phyloP scores from a whole-genome alignment of 805 yeast species.

The Zygotorulaspora sp. region DNA sequence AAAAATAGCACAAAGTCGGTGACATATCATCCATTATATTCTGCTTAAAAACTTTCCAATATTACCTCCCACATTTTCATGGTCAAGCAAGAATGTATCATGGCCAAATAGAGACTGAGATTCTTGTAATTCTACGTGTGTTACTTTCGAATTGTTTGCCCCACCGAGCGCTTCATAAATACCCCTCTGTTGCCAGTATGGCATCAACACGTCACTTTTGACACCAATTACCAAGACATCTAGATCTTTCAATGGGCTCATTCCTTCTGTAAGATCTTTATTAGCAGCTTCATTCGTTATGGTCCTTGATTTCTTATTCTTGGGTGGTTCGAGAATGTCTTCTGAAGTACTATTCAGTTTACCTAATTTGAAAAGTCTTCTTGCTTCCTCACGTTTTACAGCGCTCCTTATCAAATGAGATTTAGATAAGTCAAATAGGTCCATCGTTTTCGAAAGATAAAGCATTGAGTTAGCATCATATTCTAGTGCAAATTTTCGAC shows the following conservation, averaged over 20 bases:
- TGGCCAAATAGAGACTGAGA: slow-evolving; percentile 83
- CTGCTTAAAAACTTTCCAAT: slow-evolving; percentile 55
- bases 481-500: slow-evolving; percentile 87
- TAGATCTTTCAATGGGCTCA: slow-evolving; percentile 56
- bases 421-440: slow-evolving; percentile 73
- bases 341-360: slow-evolving; percentile 12
- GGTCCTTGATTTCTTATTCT: slow-evolving; percentile 47
- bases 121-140: slow-evolving; percentile 69
- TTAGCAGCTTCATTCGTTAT: slow-evolving; percentile 52
- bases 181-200: slow-evolving; percentile 92
- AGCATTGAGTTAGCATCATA: slow-evolving; percentile 87
- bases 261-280: slow-evolving; percentile 61
- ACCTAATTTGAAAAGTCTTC: slow-evolving; percentile 27
- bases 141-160: slow-evolving; percentile 39
- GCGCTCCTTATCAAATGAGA: slow-evolving; percentile 44
- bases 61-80: slow-evolving; percentile 76
- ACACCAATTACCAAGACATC: slow-evolving; percentile 81
- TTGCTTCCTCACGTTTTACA: slow-evolving; percentile 39
- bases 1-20: not conserved
- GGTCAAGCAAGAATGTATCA: slow-evolving; percentile 79
- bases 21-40: not conserved
- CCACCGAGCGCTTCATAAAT: slow-evolving; percentile 57
- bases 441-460: slow-evolving; percentile 92
- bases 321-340: slow-evolving; percentile 21
- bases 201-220: slow-evolving; percentile 87